Base-by-base conservation (phyloP, 2,329 filamentous ascomycete genomes). In the Neoarthrinium moseri region DNA sequence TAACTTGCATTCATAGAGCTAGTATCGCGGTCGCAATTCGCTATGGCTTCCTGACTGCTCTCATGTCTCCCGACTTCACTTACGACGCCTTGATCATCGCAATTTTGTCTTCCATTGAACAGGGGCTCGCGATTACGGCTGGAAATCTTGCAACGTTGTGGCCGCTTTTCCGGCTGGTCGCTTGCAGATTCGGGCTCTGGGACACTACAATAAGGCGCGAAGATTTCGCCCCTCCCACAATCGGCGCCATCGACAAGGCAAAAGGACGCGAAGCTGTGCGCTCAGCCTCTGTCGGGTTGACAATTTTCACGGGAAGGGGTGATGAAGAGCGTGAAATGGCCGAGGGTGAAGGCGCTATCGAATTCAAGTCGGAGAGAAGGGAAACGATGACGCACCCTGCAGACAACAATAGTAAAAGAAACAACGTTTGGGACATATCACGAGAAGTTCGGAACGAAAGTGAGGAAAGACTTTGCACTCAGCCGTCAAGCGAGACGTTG, bases 91-190 rank as follows among this genome's bases (percentile, higher is more conserved):
- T 41, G 13, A 29, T 26, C 8, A 41, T 75, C 38, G 72, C 72
- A 13, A 71, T 77, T 51, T 77, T 72, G 72, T 74, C 73, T 2
- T 71, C 68, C 1, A 60, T 69, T 5, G 75, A 78, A 43, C 62
- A 70, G 27, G 71, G 70, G 11, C 63, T 78, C 2, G 71, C 72
- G 37, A 70, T 78, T 50, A 69, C 68, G 6, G 74, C 74, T 6
- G 71, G 69, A 12, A 68, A 68, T 20, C 64, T 74, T 6, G 70
- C 72, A 4, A 76, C 73, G 0, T 60, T 77, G 6, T 69, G 72
- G 0, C 75, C 74, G 0, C 61, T 78, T 13, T 41, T 41, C 17
- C 75, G 74, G 0, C 61, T 78, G 21, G 27, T 41, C 17, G 30
- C 38, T 10, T 26, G 38, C n/a, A 41, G 20, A 11, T 41, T 41